A percentile compares a stretch with the other conserved stretches of the same genome.
Conservation (phyloP, 768 basidiomycete genomes). For the Pleurotus pulmonarius region DNA sequence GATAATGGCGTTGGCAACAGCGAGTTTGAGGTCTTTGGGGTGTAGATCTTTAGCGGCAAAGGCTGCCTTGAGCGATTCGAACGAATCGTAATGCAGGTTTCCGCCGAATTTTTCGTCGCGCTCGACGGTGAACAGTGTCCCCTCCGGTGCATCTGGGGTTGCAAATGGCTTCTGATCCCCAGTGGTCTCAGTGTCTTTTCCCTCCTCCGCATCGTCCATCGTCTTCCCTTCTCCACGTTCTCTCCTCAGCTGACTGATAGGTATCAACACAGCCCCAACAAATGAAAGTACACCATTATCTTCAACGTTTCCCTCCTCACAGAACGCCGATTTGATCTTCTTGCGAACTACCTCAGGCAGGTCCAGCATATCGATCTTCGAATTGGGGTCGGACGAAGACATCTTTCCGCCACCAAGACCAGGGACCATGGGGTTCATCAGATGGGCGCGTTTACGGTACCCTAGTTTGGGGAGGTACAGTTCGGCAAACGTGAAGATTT, state of each 20-base stretch:
- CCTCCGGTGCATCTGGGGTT: slow-evolving; percentile 66
- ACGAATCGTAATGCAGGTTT: slow-evolving; percentile 66
- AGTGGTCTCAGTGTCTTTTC: slow-evolving; percentile 11
- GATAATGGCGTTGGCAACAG: slow-evolving; percentile 71
- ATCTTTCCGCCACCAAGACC: slow-evolving; percentile 95
- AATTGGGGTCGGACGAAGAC: slow-evolving; percentile 97
- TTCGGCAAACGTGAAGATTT: slow-evolving; percentile 98
- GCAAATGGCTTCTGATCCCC: slow-evolving; percentile 63
- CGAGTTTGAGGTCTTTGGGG: slow-evolving; percentile 84
- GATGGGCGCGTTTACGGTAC: slow-evolving; percentile 90
- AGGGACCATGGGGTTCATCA: slow-evolving; percentile 99
- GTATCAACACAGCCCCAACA: slow-evolving; percentile 82
- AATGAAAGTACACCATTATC: slow-evolving; percentile 91
- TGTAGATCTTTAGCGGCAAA: slow-evolving; percentile 78
- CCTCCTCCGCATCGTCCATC: slow-evolving; percentile 38
- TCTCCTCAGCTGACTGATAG: slow-evolving; percentile 72
- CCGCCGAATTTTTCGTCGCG: slow-evolving; percentile 84
- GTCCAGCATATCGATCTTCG: slow-evolving; percentile 98
- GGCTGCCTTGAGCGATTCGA: slow-evolving; percentile 63
- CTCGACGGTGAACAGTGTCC: slow-evolving; percentile 76
- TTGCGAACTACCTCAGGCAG: slow-evolving; percentile 75
- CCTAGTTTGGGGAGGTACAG: slow-evolving; percentile 91
- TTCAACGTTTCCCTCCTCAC: slow-evolving; percentile 85
- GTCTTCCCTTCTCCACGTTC: slow-evolving; percentile 52
- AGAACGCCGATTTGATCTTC: slow-evolving; percentile 91